These are phyloP conservation scores for Verticillium nubilum DNA, from an alignment of 2,329 filamentous ascomycete genomes.

Conservation along the genomic window DNA sequence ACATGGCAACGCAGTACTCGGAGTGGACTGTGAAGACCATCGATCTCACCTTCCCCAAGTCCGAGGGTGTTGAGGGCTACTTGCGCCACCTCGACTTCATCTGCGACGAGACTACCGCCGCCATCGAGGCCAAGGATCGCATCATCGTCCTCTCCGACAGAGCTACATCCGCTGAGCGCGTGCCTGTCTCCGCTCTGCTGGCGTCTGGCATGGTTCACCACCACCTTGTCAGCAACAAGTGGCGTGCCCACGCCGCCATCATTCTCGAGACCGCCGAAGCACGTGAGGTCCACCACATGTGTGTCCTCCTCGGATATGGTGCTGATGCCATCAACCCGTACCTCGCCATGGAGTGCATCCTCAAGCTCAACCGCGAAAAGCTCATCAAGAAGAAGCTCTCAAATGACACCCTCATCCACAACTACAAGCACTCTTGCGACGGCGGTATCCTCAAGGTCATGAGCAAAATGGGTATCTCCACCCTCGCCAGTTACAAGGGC, in stretches of 20 bases:
- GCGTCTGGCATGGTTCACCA: slow-evolving; percentile 94
- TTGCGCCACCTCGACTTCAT: slow-evolving; percentile 83
- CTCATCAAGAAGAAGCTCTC: slow-evolving; percentile 85
- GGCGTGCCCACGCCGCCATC: slow-evolving; percentile 82
- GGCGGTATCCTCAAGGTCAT: slow-evolving; percentile 98
- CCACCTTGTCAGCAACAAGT: slow-evolving; percentile 91
- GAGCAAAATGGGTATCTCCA: slow-evolving; percentile 99
- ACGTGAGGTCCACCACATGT: slow-evolving; percentile 97
- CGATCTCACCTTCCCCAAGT: slow-evolving; percentile 90
- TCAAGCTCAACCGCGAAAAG: slow-evolving; percentile 92
- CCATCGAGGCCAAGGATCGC: slow-evolving; percentile 77
- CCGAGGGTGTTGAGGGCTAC: slow-evolving; percentile 76
- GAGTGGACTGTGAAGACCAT: slow-evolving; percentile 87
- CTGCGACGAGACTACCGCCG: slow-evolving; percentile 76
- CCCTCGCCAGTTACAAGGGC: slow-evolving; percentile 92
- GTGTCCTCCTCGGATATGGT: slow-evolving; percentile 93
- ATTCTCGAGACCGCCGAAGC: slow-evolving; percentile 91
- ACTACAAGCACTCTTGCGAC: slow-evolving; percentile 96
- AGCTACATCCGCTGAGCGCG: slow-evolving; percentile 73
- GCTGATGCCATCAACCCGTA: slow-evolving; percentile 94
- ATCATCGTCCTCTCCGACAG: slow-evolving; percentile 88
- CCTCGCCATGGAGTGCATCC: slow-evolving; percentile 89
- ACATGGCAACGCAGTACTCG: slow-evolving; percentile 65
- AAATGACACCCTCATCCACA: slow-evolving; percentile 78
- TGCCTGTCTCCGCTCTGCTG: slow-evolving; percentile 79